Evolutionary conservation across 352 stramenopile genomes (phyloP), one percentile per base, ranked within the genome.

Genomic region (Pelagophyceae sp.): DNA sequence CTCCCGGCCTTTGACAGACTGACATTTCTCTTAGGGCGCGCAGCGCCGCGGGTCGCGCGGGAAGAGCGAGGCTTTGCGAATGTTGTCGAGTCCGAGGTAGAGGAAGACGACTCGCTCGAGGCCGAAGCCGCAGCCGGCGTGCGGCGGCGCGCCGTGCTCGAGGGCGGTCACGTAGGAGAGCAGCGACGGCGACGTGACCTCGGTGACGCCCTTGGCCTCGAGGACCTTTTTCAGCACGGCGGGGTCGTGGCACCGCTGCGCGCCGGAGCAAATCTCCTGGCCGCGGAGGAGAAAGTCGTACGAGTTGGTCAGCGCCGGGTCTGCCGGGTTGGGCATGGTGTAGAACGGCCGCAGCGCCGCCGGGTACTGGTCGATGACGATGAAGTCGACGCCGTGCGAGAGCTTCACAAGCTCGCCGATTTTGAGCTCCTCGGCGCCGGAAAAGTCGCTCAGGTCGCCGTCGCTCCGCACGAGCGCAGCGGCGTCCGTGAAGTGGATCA

Each of bases 231-330:
- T 84, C 32, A 99, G 85, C 71, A 99, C 83, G 76, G 91, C 90
- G 51, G 95, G 87, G 87, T 99, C 96, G 86, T 99, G 96, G 79
- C 98, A 95, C 86, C 96, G 94, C 87, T 99, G 96, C 11, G 96
- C 96, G 40, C 96, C 96, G 23, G 94, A 98, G 50, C 98, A 94
- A 83, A 99, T 99, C 87, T 99, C 96, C 86, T 98, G 93, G 61
- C 96, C 96, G 72, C 96, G 92, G 80, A 99, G 98, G 85, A 99
- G 99, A 76, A 99, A 97, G 84, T 99, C 96, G 83, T 98, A 99
- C 77, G 92, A 98, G 87, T 99, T 99, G 79, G 84, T 88, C 72
- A 85, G 87, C 25, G 33, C 1, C 3, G 6, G 6, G 27, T 74
- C 38, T 1, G 67, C 20, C 74, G 95, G 93, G 90, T 98, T 94